Conservation (phyloP, 2,329 filamentous ascomycete genomes). For the Sporothrix schenckii region DNA sequence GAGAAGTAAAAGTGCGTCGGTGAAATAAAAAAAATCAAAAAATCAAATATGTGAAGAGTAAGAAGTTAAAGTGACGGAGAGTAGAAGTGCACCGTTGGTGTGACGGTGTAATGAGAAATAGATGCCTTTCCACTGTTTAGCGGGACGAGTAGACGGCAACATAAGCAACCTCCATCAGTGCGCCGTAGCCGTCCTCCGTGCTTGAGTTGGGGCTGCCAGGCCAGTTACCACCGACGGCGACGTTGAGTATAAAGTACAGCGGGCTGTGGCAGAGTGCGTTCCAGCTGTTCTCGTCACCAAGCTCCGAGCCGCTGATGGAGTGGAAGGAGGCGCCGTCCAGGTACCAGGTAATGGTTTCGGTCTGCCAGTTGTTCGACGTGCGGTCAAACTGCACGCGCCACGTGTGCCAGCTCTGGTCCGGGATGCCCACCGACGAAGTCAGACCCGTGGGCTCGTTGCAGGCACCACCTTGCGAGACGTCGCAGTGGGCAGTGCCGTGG, state of each 20-base stretch:
- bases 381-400: constrained; percentile 55
- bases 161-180: constrained; percentile 49
- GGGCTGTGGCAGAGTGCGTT: constrained; percentile 49
- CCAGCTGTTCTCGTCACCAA: constrained; percentile 52
- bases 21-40: not conserved
- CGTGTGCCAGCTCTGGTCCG: constrained; percentile 53
- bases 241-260: constrained; percentile 53
- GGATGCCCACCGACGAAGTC: constrained; percentile 44
- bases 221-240: constrained; percentile 53
- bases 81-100: not conserved
- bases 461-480: constrained; percentile 48
- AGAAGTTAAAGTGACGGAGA: not conserved
- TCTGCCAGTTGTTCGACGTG: constrained; percentile 48
- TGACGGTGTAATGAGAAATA: not conserved
- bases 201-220: constrained; percentile 42
- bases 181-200: constrained; percentile 46
- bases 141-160: constrained; percentile 45
- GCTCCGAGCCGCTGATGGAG: constrained; percentile 48
- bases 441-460: constrained; percentile 55
- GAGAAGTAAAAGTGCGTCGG: not conserved
- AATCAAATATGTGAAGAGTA: not conserved
- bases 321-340: constrained; percentile 51
- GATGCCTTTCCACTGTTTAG: not conserved
- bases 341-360: constrained; percentile 55
- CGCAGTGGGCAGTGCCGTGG: constrained; percentile 56